Evolutionary conservation across 164 flowering plant species (phyloP).

Genomic region (Liriodendron chinense): DNA sequence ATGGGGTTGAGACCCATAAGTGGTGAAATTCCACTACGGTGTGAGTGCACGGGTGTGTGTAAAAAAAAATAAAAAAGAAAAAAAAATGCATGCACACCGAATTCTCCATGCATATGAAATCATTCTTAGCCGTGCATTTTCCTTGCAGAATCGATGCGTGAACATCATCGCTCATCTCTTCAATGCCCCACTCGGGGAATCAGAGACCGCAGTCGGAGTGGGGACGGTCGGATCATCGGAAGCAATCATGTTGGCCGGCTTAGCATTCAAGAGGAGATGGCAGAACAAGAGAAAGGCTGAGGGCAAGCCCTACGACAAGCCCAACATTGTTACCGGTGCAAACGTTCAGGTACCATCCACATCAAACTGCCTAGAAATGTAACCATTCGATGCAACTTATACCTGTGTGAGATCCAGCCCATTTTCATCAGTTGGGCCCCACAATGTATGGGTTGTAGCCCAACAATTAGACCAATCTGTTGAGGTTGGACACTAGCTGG

Average conservation of each 20-base stretch:
- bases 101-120: no score
- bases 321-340: conserved; percentile 48
- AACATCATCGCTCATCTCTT: conserved; percentile 44
- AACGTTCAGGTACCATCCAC: conserved; percentile 30
- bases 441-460: no score
- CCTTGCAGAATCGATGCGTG: conserved; percentile 37
- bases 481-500: no score
- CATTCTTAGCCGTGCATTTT: no score
- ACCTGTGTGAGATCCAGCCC: no score
- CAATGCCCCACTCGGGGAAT: conserved; percentile 38
- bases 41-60: no score
- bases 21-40: no score
- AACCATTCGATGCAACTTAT: background rate
- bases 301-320: conserved; percentile 37
- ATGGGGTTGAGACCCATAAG: no score
- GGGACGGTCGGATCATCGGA: conserved; percentile 51
- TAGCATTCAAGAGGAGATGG: conserved; percentile 47
- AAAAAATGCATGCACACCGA: no score
- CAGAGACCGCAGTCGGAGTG: conserved; percentile 37
- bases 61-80: no score
- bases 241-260: conserved; percentile 46
- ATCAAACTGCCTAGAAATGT: background rate
- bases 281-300: conserved; percentile 38
- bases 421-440: no score
- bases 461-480: no score